phyloP scores from a whole-genome alignment of 208 protist species.

The Plasmodiophora brassicae region DNA sequence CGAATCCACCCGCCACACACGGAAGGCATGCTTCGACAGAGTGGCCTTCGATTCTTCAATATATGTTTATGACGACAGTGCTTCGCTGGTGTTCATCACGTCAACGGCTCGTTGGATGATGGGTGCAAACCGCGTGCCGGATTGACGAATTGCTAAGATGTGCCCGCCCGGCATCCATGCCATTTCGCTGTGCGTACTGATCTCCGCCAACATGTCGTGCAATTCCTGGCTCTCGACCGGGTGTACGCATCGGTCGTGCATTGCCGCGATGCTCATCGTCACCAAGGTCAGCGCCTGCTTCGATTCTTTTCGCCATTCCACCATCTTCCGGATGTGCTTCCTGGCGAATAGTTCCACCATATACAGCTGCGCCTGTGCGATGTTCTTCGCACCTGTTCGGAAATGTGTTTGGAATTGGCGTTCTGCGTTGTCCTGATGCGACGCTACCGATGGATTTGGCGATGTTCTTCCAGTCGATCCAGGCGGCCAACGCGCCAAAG shows the following conservation, averaged over 20 bases:
- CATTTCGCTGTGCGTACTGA: neutral
- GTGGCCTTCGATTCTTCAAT: too few species aligned
- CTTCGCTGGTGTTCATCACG: too few species aligned
- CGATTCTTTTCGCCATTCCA: neutral
- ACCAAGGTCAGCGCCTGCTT: neutral
- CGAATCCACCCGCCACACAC: too few species aligned
- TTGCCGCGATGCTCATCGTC: neutral
- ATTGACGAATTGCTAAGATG: neutral
- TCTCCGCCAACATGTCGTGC: neutral
- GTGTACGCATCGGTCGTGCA: neutral
- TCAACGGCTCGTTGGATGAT: neutral
- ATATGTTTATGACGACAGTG: too few species aligned
- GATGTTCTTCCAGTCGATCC: neutral
- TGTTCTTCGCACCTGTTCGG: too few species aligned
- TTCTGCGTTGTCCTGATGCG: too few species aligned
- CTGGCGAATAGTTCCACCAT: neutral
- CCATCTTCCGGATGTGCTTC: neutral
- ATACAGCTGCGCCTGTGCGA: neutral
- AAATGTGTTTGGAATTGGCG: too few species aligned
- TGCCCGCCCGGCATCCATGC: neutral
- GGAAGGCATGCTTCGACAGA: too few species aligned
- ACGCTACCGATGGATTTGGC: neutral
- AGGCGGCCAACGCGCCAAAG: neutral
- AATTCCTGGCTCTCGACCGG: conserved; percentile 1
- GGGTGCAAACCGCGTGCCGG: neutral